Percentiles rank a stretch among this genome's conserved stretches.
phyloP scores from a whole-genome alignment of 2,329 filamentous ascomycete species.

The Aspergillus sp. region DNA sequence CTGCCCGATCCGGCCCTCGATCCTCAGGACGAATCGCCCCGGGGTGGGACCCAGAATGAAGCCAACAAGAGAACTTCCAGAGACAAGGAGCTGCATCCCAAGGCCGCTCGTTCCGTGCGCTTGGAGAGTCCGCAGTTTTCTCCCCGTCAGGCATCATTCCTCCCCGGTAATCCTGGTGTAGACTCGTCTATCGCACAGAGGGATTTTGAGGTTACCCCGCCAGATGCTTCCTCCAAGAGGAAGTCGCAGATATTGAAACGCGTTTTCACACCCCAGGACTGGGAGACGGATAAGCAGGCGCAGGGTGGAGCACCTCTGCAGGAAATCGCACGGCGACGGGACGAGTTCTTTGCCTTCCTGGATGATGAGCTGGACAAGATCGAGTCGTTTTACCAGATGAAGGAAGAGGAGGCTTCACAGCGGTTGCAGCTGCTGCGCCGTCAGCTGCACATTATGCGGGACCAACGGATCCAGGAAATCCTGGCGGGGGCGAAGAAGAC shows the following conservation, averaged over 20 bases:
- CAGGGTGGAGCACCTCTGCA: constrained; percentile 47
- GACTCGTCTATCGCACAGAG: too few species aligned
- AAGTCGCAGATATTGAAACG: constrained; percentile 30
- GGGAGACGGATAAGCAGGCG: constrained; percentile 38
- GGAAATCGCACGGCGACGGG: constrained; percentile 63
- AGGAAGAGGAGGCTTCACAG: constrained; percentile 74
- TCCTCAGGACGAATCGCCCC: constrained; percentile 20
- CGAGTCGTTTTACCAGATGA: constrained; percentile 76
- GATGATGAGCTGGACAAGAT: constrained; percentile 84
- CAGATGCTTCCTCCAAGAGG: constrained; percentile 4
- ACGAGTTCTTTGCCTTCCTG: constrained; percentile 81
- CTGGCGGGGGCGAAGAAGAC: constrained; percentile 43
- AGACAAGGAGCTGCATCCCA: too few species aligned
- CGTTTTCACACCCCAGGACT: constrained; percentile 32
- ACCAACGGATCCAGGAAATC: constrained; percentile 66
- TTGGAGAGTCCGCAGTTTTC: constrained; percentile 6
- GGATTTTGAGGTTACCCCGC: background rate
- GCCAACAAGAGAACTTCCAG: background rate
- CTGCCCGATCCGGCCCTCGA: constrained; percentile 56
- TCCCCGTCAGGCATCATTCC: background rate
- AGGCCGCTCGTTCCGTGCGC: background rate
- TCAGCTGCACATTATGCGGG: constrained; percentile 88
- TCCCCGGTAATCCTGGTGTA: too few species aligned
- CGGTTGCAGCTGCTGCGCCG: constrained; percentile 64
- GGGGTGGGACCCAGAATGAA: background rate